These are phyloP conservation scores for Ganoderma sp. DNA, from an alignment of 1,284 basidiomycete genomes.

Conservation along the genomic window DNA sequence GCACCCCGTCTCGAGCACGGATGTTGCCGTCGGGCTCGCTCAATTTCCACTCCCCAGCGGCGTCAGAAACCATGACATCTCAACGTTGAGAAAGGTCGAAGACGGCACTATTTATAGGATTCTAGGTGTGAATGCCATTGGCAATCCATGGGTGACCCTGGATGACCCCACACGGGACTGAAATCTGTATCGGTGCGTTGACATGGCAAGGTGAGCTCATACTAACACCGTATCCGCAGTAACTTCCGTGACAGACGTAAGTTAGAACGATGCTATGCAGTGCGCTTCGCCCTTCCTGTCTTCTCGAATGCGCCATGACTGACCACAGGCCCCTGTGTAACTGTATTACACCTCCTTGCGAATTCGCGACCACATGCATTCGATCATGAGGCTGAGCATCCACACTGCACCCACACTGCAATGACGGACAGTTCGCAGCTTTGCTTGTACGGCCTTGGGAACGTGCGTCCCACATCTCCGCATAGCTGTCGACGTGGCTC, in stretches of 20 bases:
- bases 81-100: background rate
- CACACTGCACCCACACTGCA: background rate
- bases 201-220: background rate
- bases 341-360: background rate
- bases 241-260: background rate
- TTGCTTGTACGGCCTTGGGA: background rate
- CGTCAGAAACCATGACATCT: background rate
- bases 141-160: background rate
- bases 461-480: slow-evolving; percentile 4
- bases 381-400: slow-evolving; percentile 2
- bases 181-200: background rate
- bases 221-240: background rate
- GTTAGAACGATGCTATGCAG: background rate
- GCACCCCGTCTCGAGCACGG: background rate
- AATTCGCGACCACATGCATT: background rate
- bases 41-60: background rate
- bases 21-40: background rate
- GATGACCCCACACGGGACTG: no score
- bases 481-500: slow-evolving; percentile 1
- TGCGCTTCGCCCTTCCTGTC: background rate
- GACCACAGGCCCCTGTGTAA: background rate
- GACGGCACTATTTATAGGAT: background rate
- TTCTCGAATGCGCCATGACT: slow-evolving; percentile 4
- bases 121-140: background rate
- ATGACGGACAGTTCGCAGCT: background rate